phyloP scores from a whole-genome alignment of 495 filamentous ascomycete genomes.

The Penicillium desertorum region DNA sequence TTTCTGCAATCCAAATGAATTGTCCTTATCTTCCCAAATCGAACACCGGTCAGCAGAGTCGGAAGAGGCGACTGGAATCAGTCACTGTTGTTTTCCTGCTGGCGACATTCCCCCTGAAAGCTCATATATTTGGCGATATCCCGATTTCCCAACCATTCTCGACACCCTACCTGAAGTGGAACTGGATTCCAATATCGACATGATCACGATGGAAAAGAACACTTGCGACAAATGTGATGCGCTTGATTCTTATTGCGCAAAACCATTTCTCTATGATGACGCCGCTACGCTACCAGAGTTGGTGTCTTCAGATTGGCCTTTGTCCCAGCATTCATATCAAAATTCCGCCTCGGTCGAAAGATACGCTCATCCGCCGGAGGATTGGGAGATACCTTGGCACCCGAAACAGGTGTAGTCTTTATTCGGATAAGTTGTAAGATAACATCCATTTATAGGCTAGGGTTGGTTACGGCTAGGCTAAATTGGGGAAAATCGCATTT shows the following conservation, averaged over 20 bases:
- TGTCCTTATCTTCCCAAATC: not conserved
- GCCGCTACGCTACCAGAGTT: not conserved
- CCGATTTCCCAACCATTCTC: conserved; percentile 1
- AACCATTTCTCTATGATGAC: not conserved
- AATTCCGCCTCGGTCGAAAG: not conserved
- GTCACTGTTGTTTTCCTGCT: not conserved
- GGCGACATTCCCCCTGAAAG: not conserved
- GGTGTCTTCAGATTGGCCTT: not conserved
- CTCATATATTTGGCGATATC: not conserved
- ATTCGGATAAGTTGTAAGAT: too few species aligned
- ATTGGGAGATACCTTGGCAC: not conserved
- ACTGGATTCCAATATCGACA: not conserved
- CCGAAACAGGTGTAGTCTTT: too few species aligned
- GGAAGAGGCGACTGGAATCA: not conserved
- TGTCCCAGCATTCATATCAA: conserved; percentile 1
- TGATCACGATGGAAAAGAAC: not conserved
- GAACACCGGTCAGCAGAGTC: not conserved
- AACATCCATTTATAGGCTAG: too few species aligned
- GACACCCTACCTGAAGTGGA: conserved; percentile 4
- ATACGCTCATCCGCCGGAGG: not conserved
- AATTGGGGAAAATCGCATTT: too few species aligned
- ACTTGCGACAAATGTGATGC: not conserved
- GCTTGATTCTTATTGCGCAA: not conserved
- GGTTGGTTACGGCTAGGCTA: too few species aligned
- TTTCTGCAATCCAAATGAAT: conserved; percentile 4